A percentile compares a stretch with the other conserved stretches of the same genome.
Evolutionary conservation across 2,329 filamentous ascomycete species (phyloP).

Genomic region (Aspergillus melleus): DNA sequence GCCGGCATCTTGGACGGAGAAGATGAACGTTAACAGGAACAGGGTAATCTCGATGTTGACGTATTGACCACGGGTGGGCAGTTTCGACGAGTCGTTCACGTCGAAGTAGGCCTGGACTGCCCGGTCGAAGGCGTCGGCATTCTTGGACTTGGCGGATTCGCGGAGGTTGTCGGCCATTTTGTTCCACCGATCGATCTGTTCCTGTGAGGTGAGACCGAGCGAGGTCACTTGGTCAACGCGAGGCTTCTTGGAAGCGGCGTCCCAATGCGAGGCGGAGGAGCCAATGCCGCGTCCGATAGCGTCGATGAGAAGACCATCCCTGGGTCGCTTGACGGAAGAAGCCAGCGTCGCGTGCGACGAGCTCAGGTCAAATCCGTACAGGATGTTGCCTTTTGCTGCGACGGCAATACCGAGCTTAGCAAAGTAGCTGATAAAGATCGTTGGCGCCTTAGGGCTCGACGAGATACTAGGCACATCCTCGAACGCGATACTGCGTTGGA

Average conservation of each 20-base stretch:
- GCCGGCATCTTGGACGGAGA: conserved; percentile 27
- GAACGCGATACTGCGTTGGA: conserved; percentile 43
- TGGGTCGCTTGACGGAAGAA: conserved; percentile 38
- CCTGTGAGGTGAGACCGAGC: conserved; percentile 32
- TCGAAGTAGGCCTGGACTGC: conserved; percentile 34
- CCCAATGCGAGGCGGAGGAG: conserved; percentile 30
- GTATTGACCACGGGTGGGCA: conserved; percentile 27
- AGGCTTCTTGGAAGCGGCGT: conserved; percentile 30
- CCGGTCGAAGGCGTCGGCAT: conserved; percentile 35
- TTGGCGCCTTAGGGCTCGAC: conserved; percentile 24
- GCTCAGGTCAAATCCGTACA: conserved; percentile 48
- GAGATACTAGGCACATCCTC: conserved; percentile 29
- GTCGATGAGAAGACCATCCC: conserved; percentile 43
- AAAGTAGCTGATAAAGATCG: conserved; percentile 46
- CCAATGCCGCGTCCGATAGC: conserved; percentile 44
- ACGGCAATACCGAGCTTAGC: conserved; percentile 45
- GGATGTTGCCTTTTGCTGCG: conserved; percentile 40
- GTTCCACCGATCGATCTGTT: conserved; percentile 37
- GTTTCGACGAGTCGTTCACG: conserved; percentile 19
- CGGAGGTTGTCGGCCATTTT: conserved; percentile 32
- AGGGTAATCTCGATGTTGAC: conserved; percentile 39
- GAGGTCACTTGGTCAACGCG: conserved; percentile 30
- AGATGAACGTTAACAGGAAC: conserved; percentile 42
- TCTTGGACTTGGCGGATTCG: conserved; percentile 26
- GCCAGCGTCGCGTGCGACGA: conserved; percentile 29